Conservation (phyloP, 352 stramenopile species). For the Globisporangium middletonii region DNA sequence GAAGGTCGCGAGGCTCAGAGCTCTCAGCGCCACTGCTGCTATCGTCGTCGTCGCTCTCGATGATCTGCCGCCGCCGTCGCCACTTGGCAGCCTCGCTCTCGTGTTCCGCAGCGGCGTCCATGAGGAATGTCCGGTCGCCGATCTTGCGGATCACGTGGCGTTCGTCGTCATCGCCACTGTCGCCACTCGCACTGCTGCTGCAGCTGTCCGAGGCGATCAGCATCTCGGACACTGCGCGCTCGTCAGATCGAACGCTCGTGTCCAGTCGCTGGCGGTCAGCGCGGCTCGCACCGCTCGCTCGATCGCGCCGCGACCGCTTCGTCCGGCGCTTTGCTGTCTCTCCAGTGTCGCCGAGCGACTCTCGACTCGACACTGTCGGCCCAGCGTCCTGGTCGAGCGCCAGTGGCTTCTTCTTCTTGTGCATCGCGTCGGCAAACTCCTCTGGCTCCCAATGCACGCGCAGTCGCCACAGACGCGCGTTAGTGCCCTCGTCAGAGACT, state of each 20-base stretch:
- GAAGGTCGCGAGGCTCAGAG: background rate
- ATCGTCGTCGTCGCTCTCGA: conserved; percentile 25
- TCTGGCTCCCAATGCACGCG: conserved; percentile 21
- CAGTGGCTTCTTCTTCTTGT: conserved; percentile 22
- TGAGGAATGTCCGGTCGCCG: conserved; percentile 6
- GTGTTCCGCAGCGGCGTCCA: conserved; percentile 1
- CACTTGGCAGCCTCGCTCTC: background rate
- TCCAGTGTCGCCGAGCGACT: background rate
- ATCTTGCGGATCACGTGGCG: background rate
- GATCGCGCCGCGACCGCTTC: background rate
- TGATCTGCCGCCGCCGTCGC: conserved; percentile 7
- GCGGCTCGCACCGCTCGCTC: background rate
- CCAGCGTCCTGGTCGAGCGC: background rate
- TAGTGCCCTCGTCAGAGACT: background rate
- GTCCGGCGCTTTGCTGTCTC: background rate
- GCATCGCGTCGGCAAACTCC: conserved; percentile 40
- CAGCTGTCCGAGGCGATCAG: background rate
- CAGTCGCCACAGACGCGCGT: background rate
- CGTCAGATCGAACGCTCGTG: too few species aligned
- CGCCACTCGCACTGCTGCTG: background rate
- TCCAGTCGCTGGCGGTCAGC: background rate
- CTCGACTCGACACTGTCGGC: background rate
- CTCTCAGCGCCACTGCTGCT: conserved; percentile 3
- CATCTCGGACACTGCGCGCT: too few species aligned
- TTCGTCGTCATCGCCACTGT: background rate